Percentiles rank a stretch among this genome's conserved stretches.
Conservation (phyloP, 768 basidiomycete genomes). For the Omphalotus guepiniiformis region DNA sequence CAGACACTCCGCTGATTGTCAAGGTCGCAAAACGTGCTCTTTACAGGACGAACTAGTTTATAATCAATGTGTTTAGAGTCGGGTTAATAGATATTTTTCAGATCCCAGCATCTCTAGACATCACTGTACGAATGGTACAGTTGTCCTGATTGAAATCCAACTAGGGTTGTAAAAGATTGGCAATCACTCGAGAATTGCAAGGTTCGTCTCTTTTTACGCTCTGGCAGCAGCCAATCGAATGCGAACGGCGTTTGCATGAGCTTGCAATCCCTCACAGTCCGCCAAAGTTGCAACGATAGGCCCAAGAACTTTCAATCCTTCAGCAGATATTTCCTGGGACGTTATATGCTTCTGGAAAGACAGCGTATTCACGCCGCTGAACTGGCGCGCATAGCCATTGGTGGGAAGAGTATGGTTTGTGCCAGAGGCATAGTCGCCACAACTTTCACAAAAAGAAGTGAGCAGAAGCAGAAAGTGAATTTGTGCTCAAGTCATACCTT, state of each 20-base stretch:
- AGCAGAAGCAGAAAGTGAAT: not conserved
- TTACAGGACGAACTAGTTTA: slow-evolving; percentile 75
- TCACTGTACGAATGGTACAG: too few species aligned
- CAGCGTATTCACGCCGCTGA: slow-evolving; percentile 94
- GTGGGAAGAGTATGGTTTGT: slow-evolving; percentile 98
- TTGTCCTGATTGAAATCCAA: too few species aligned
- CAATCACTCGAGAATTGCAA: too few species aligned
- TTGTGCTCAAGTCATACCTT: slow-evolving; percentile 52
- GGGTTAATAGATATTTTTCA: not conserved
- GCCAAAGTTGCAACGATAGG: slow-evolving; percentile 87
- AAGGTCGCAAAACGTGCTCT: slow-evolving; percentile 94
- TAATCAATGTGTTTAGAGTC: not conserved
- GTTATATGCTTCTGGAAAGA: slow-evolving; percentile 99
- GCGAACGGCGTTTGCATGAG: slow-evolving; percentile 94
- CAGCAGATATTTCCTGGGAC: slow-evolving; percentile 83
- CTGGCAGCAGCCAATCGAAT: slow-evolving; percentile 51
- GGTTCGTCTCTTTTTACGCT: not conserved
- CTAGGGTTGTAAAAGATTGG: too few species aligned
- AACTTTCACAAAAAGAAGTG: slow-evolving; percentile 43
- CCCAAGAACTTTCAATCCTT: slow-evolving; percentile 74
- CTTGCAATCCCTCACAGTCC: slow-evolving; percentile 91
- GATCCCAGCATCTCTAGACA: too few species aligned
- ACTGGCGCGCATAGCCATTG: slow-evolving; percentile 95
- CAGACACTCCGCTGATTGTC: slow-evolving; percentile 83
- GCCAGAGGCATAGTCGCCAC: slow-evolving; percentile 97